These are phyloP conservation scores for Fusarium penzigii DNA, from an alignment of 2,329 filamentous ascomycete species.

Conservation along the genomic window DNA sequence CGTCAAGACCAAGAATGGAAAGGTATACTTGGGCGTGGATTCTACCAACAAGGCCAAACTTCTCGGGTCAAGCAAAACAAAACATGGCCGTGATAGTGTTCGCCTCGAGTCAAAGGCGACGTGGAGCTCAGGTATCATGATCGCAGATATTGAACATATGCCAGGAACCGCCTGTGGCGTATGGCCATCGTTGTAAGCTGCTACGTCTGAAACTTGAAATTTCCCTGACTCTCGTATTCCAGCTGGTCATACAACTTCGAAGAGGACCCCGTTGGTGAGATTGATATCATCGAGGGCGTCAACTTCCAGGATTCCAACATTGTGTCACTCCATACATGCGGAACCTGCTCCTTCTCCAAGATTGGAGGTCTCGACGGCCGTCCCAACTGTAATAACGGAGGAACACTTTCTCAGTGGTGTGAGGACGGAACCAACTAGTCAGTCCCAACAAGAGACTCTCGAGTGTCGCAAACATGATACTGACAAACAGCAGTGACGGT, in stretches of 20 bases:
- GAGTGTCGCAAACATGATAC: not conserved
- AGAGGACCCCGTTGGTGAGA: constrained; percentile 10
- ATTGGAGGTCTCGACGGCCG: constrained; percentile 6
- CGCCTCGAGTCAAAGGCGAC: constrained; percentile 11
- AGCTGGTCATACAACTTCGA: constrained; percentile 7
- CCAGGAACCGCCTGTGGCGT: constrained; percentile 10
- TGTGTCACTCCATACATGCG: constrained; percentile 12
- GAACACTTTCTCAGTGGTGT: not conserved
- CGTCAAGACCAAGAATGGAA: not conserved
- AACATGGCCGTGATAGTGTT: constrained; percentile 8
- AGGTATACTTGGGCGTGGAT: too few relatives aligned
- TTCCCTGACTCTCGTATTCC: too few relatives aligned
- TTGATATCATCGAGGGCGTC: constrained; percentile 11
- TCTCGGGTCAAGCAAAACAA: not conserved
- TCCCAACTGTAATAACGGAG: constrained; percentile 7
- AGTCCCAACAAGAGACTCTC: not conserved
- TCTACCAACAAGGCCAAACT: not conserved
- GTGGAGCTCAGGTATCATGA: constrained; percentile 7
- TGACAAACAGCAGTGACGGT: not conserved
- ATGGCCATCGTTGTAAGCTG: constrained; percentile 8
- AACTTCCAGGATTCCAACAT: constrained; percentile 6
- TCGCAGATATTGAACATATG: constrained; percentile 14
- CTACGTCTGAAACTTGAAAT: too few relatives aligned
- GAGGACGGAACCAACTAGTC: constrained; percentile 1
- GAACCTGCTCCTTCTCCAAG: constrained; percentile 5